A percentile compares a stretch with the other conserved stretches of the same genome.
phyloP scores from a whole-genome alignment of 148 eudicot species.

The Oxyria digyna region DNA sequence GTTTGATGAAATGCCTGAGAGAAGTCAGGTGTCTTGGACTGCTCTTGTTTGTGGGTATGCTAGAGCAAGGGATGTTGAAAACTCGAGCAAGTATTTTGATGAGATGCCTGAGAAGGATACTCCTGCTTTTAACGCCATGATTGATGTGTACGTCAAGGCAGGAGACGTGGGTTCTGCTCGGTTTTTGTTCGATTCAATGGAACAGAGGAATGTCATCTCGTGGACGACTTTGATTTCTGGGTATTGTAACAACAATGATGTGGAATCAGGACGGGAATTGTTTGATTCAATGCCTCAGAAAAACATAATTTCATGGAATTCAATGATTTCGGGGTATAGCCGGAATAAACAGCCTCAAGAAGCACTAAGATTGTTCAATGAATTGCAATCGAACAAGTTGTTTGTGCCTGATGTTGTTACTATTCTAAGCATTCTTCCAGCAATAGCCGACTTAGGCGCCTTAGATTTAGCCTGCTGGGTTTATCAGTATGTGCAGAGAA shows the following conservation, averaged over 20 bases:
- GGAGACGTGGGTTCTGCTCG: slow-evolving; percentile 48
- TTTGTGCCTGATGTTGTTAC: slow-evolving; percentile 67
- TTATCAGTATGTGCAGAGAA: slow-evolving; percentile 45
- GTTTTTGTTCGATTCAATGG: slow-evolving; percentile 40
- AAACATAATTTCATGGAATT: slow-evolving; percentile 64
- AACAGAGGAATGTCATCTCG: slow-evolving; percentile 50
- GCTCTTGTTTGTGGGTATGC: slow-evolving; percentile 60
- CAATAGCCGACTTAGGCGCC: slow-evolving; percentile 77
- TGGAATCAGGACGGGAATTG: slow-evolving; percentile 32
- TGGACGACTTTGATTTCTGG: slow-evolving; percentile 73
- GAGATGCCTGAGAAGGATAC: slow-evolving; percentile 50
- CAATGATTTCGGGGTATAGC: slow-evolving; percentile 70
- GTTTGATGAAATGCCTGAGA: slow-evolving; percentile 64
- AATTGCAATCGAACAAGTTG: slow-evolving; percentile 28
- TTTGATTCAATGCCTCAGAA: slow-evolving; percentile 60
- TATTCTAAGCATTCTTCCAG: slow-evolving; percentile 61
- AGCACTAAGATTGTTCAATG: slow-evolving; percentile 43
- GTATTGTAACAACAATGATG: slow-evolving; percentile 39
- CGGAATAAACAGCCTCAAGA: slow-evolving; percentile 49
- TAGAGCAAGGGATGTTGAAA: slow-evolving; percentile 37
- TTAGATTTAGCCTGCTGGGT: slow-evolving; percentile 66
- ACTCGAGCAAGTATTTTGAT: slow-evolving; percentile 35
- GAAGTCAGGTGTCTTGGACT: slow-evolving; percentile 68
- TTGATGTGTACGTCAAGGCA: slow-evolving; percentile 51
- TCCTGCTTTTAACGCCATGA: slow-evolving; percentile 49